A percentile compares a stretch with the other conserved stretches of the same genome.
Conservation (phyloP, 1,284 basidiomycete genomes). For the Thelephora terrestris region DNA sequence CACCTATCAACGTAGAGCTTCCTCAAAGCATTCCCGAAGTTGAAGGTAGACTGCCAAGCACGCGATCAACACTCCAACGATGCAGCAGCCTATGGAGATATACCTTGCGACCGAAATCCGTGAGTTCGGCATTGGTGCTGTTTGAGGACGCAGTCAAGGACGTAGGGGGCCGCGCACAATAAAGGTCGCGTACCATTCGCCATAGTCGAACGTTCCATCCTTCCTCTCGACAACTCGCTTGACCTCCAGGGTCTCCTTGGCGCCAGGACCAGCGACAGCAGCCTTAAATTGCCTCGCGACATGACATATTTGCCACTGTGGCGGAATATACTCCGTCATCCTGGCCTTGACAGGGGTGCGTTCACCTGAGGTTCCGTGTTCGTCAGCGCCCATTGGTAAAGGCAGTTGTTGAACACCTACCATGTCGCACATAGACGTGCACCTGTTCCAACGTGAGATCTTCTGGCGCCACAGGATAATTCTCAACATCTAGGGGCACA, state of each 20-base stretch:
- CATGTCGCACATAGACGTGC: conserved; percentile 65
- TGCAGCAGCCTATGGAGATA: neutral
- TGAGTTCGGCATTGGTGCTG: conserved; percentile 71
- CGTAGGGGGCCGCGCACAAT: neutral
- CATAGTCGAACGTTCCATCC: conserved; percentile 43
- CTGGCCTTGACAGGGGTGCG: conserved; percentile 62
- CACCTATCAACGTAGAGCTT: conserved; percentile 65
- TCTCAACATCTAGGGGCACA: conserved; percentile 43
- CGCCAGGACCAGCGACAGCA: conserved; percentile 28
- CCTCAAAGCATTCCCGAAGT: conserved; percentile 52
- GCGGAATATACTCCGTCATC: conserved; percentile 50
- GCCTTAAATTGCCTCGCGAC: conserved; percentile 44
- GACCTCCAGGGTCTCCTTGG: conserved; percentile 14
- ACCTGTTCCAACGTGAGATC: conserved; percentile 58
- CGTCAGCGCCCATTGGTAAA: neutral
- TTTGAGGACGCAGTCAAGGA: neutral
- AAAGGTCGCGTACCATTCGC: conserved; percentile 48
- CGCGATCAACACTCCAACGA: neutral
- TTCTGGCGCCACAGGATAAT: conserved; percentile 47
- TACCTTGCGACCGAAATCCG: conserved; percentile 66
- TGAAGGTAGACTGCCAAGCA: conserved; percentile 47
- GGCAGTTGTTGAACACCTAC: conserved; percentile 29
- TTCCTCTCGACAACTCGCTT: conserved; percentile 42
- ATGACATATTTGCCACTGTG: conserved; percentile 62
- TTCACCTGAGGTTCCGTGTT: conserved; percentile 38